Conservation (phyloP, 2,329 filamentous ascomycete genomes). For the Hypoxylon rubiginosum region DNA sequence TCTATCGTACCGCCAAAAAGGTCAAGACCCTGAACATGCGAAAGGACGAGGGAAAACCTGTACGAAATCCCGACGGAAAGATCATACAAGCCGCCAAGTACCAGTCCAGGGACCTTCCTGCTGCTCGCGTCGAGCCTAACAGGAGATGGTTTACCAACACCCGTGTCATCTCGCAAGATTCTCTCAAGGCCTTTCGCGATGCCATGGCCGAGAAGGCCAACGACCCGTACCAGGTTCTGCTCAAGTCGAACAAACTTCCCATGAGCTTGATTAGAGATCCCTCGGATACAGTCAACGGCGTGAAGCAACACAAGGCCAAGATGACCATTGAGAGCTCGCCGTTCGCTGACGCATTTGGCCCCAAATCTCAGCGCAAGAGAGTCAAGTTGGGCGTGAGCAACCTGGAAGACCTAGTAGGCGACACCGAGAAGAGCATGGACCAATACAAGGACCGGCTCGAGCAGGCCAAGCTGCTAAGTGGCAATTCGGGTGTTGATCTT, state of each 20-base stretch:
- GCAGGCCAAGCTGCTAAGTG: constrained; percentile 81
- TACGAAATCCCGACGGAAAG: constrained; percentile 85
- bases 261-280: constrained; percentile 93
- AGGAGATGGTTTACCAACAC: constrained; percentile 99
- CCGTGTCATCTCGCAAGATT: constrained; percentile 88
- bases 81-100: constrained; percentile 87
- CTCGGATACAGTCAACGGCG: constrained; percentile 77
- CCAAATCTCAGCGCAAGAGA: constrained; percentile 91
- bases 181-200: constrained; percentile 86
- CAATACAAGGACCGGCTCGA: constrained; percentile 85
- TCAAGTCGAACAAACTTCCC: constrained; percentile 97
- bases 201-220: constrained; percentile 91
- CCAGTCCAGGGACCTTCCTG: constrained; percentile 85
- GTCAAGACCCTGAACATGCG: constrained; percentile 90
- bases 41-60: constrained; percentile 87
- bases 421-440: constrained; percentile 84
- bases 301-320: constrained; percentile 94
- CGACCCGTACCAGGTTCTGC: constrained; percentile 93
- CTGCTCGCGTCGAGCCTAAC: constrained; percentile 92
- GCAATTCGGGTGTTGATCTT: constrained; percentile 70
- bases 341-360: constrained; percentile 90
- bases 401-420: constrained; percentile 84
- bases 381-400: constrained; percentile 88
- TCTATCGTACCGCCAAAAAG: constrained; percentile 91
- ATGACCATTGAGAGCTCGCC: constrained; percentile 90